phyloP scores from a whole-genome alignment of 768 basidiomycete genomes.

The Boletus subparvulus region DNA sequence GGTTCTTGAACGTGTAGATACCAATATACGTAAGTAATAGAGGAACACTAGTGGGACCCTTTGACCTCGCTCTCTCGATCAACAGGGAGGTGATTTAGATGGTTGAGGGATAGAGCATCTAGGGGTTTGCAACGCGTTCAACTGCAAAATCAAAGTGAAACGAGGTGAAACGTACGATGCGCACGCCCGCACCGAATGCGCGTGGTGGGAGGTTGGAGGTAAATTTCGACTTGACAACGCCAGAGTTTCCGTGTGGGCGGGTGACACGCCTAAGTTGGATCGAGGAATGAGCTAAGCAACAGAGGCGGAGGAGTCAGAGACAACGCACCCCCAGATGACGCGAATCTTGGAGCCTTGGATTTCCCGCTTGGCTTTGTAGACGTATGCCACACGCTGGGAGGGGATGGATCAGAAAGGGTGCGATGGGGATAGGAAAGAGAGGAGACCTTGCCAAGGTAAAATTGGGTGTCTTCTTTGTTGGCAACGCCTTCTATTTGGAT shows the following conservation, averaged over 20 bases:
- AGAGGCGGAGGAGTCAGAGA: neutral
- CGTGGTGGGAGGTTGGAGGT: conserved; percentile 91
- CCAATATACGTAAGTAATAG: conserved; percentile 23
- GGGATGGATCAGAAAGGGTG: neutral
- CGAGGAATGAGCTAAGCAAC: neutral
- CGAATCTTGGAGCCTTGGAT: conserved; percentile 93
- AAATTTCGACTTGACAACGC: conserved; percentile 98
- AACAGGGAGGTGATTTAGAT: conserved; percentile 48
- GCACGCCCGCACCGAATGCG: conserved; percentile 89
- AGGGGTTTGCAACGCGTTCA: neutral
- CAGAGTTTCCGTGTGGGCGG: conserved; percentile 90
- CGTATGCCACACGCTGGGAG: conserved; percentile 87
- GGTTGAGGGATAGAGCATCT: conserved; percentile 94
- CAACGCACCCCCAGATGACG: conserved; percentile 93
- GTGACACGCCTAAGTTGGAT: conserved; percentile 71
- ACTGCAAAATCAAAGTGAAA: neutral
- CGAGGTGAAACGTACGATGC: conserved; percentile 60
- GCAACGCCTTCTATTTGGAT: conserved; percentile 97
- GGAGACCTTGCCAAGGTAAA: conserved; percentile 97
- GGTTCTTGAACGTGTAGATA: conserved; percentile 9
- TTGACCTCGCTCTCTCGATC: conserved; percentile 1
- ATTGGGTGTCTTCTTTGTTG: conserved; percentile 90
- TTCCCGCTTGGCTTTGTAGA: conserved; percentile 96
- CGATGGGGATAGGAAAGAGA: neutral
- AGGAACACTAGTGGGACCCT: conserved; percentile 15